Evolutionary conservation across 2,329 filamentous ascomycete genomes (phyloP).

Genomic region (Niveomyces coronatus): DNA sequence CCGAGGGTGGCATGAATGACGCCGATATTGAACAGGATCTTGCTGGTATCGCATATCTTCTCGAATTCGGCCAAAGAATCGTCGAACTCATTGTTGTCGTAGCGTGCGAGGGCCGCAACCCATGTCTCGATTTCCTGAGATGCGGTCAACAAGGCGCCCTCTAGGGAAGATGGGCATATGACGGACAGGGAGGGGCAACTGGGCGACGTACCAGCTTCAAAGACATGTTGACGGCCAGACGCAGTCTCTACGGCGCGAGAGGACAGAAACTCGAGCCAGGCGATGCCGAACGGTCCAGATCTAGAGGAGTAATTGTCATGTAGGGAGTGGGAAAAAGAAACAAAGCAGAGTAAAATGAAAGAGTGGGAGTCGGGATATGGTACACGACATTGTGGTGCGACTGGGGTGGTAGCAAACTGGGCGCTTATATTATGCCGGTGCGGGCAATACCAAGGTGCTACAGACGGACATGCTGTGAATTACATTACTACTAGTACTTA

Average conservation of each 20-base stretch:
- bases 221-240: constrained; percentile 37
- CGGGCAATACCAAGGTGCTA: constrained; percentile 7
- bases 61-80: constrained; percentile 76
- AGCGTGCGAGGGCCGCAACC: constrained; percentile 81
- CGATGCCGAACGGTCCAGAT: not conserved
- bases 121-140: constrained; percentile 94
- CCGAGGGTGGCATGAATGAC: constrained; percentile 95
- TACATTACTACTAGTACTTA: too few relatives aligned
- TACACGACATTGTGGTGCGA: constrained; percentile 8
- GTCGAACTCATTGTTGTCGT: constrained; percentile 97
- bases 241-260: constrained; percentile 4
- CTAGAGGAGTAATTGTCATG: not conserved
- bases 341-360: constrained; percentile 2
- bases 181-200: not conserved
- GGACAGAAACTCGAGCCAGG: not conserved
- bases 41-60: constrained; percentile 85
- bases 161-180: not conserved
- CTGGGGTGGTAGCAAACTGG: constrained; percentile 8
- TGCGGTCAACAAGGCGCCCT: not conserved
- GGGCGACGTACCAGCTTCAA: constrained; percentile 44
- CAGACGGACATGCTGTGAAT: too few relatives aligned
- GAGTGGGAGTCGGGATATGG: not conserved
- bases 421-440: constrained; percentile 8
- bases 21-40: constrained; percentile 97
- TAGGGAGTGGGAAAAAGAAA: not conserved